Percentiles rank a stretch among this genome's conserved stretches.
Evolutionary conservation across 768 basidiomycete genomes (phyloP).

Genomic region (Mycena belliarum): DNA sequence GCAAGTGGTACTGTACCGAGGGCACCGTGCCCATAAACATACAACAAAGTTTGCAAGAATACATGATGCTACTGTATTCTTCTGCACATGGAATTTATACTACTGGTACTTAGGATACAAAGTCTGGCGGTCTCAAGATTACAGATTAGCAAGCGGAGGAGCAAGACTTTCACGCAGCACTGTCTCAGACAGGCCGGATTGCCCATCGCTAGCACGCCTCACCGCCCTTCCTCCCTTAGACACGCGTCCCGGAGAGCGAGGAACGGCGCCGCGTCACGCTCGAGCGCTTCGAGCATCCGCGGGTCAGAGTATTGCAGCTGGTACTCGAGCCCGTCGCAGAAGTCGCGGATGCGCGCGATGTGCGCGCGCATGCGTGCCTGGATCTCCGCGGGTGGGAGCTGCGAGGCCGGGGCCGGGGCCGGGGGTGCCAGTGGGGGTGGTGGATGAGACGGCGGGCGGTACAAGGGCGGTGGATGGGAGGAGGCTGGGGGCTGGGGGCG

Average conservation of each 20-base stretch:
- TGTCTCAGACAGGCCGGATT: no score
- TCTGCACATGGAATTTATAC: no score
- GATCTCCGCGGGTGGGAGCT: constrained; percentile 19
- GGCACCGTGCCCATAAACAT: no score
- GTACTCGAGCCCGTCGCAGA: constrained; percentile 47
- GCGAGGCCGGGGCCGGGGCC: not conserved
- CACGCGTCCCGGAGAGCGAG: constrained; percentile 40
- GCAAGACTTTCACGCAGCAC: no score
- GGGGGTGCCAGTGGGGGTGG: not conserved
- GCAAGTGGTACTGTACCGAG: no score
- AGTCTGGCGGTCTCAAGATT: no score
- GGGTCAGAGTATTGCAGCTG: constrained; percentile 48
- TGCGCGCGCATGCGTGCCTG: constrained; percentile 38
- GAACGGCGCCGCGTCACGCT: constrained; percentile 42
- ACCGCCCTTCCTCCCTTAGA: constrained; percentile 42
- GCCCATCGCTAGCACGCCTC: no score
- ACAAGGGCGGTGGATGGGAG: not conserved
- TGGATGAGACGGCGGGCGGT: not conserved
- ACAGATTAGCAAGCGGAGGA: no score
- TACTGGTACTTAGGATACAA: no score
- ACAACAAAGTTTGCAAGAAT: no score
- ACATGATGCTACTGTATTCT: no score
- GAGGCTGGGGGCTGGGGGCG: not conserved
- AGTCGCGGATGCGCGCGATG: constrained; percentile 44
- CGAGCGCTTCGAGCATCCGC: constrained; percentile 43